Percentiles rank a stretch among this genome's conserved stretches.
These are phyloP conservation scores for Beta macrorhiza DNA, from an alignment of 179 eudicot species.

Conservation along the genomic window DNA sequence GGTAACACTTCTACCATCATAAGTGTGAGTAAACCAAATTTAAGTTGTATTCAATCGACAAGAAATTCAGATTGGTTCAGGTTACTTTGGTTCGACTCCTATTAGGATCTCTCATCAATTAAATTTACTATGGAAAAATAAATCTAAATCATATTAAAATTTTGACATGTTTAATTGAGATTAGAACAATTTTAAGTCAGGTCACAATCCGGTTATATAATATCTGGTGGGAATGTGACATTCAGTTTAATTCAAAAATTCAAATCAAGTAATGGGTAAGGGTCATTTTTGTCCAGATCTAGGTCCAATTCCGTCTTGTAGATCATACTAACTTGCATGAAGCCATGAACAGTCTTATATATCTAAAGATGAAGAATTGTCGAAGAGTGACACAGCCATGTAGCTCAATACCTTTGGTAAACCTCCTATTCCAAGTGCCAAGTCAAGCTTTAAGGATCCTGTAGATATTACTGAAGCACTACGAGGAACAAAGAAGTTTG, in stretches of 20 bases:
- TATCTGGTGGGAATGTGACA: not conserved
- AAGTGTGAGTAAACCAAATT: too few relatives aligned
- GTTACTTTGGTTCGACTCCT: too few relatives aligned
- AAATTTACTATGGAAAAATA: too few relatives aligned
- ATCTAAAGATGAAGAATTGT: not conserved
- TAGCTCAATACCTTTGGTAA: conserved; percentile 74
- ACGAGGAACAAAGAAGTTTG: conserved; percentile 78
- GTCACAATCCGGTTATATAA: not conserved
- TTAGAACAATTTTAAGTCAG: not conserved
- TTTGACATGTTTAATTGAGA: not conserved
- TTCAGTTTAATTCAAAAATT: not conserved
- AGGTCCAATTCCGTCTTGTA: not conserved
- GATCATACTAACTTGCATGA: not conserved
- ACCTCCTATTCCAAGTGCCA: conserved; percentile 93
- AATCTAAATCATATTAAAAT: not conserved
- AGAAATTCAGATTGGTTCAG: too few relatives aligned
- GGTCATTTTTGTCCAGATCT: not conserved
- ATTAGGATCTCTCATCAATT: too few relatives aligned
- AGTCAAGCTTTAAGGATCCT: conserved; percentile 91
- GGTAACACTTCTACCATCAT: too few relatives aligned
- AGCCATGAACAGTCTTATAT: not conserved
- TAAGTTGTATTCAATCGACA: too few relatives aligned
- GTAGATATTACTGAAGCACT: conserved; percentile 82
- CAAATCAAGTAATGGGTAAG: not conserved
- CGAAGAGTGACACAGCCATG: not conserved